phyloP scores from a whole-genome alignment of 768 basidiomycete genomes.

The Leccinum subgranulosum region DNA sequence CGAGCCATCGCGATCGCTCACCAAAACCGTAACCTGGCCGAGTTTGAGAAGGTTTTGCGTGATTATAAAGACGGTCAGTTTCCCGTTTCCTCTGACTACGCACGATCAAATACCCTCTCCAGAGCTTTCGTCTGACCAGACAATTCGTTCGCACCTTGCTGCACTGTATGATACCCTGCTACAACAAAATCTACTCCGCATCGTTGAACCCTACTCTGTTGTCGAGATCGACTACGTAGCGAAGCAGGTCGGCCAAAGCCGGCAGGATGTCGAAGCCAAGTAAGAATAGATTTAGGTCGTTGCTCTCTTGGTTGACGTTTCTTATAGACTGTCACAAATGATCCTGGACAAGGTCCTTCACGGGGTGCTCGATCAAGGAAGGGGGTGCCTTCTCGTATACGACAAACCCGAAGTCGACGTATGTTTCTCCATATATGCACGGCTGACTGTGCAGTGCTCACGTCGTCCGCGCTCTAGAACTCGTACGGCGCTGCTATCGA shows the following conservation, averaged over 20 bases:
- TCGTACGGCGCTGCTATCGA: slow-evolving; percentile 87
- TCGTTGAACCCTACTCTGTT: slow-evolving; percentile 93
- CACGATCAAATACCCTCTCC: neutral
- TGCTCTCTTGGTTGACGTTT: slow-evolving; percentile 2
- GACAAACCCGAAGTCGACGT: slow-evolving; percentile 85
- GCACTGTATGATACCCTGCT: slow-evolving; percentile 94
- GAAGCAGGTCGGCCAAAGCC: slow-evolving; percentile 77
- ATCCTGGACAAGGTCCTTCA: slow-evolving; percentile 93
- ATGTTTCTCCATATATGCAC: slow-evolving; percentile 30
- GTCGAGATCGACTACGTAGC: slow-evolving; percentile 93
- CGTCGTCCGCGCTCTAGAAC: slow-evolving; percentile 47
- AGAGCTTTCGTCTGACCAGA: slow-evolving; percentile 95
- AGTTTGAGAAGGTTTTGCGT: slow-evolving; percentile 84
- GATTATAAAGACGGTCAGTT: slow-evolving; percentile 77
- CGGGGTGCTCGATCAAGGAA: slow-evolving; percentile 95
- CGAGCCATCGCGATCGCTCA: slow-evolving; percentile 93
- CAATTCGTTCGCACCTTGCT: slow-evolving; percentile 92
- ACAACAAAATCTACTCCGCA: slow-evolving; percentile 91
- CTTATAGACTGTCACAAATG: slow-evolving; percentile 87
- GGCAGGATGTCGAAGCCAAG: slow-evolving; percentile 91
- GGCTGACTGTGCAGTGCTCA: neutral
- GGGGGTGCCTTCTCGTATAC: slow-evolving; percentile 89
- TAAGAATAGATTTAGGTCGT: slow-evolving; percentile 35
- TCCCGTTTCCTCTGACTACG: neutral
- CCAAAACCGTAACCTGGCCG: slow-evolving; percentile 81